Base-by-base conservation (phyloP, 257 asterid genomes). In the Jacaranda copaia region DNA sequence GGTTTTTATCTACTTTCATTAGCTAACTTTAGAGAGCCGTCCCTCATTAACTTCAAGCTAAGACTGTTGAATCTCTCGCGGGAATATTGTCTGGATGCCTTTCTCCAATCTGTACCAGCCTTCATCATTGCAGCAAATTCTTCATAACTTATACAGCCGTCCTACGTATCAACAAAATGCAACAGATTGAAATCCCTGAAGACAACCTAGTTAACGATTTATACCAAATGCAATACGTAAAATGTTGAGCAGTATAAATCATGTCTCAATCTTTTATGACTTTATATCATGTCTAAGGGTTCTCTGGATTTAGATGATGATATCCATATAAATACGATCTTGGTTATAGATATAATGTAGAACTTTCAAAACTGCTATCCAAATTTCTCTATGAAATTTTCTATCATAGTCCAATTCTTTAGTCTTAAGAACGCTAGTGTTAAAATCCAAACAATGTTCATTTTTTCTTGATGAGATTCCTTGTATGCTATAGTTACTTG, bases 91-190 rank as follows among this genome's bases (percentile, higher is more conserved):
- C 94, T 84, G 0, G 93, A 91, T 61, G 93, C 96, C 73, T 90
- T 92, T 78, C 96, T 84, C 97, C 97, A 92, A 80, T 92, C 96
- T 4, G 96, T 92, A 9, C 96, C 96, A 0, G 96, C 89, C 81
- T 90, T 92, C 97, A 92, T 90, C 97, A 92, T 90, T 3, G 90
- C 74, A 15, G 92, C 89, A 19, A 92, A 92, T 81, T 92, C 97
- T 75, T 92, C 92, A 1, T 87, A 92, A 73, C 97, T 88, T 81
- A 92, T 92, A 18, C 87, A 83, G 8, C 95, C 97, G 56, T 92
- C 96, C 96, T 92, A 82, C 82, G 75, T 19, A 20, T 75, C 77
- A 61, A 38, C 5, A 45, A 60, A n/a, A 74, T 2, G 32, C 75
- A 6, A 77, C 25, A 12, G 11, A 20, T 25, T 39, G 9, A n/a